Evolutionary conservation across 2,329 filamentous ascomycete species (phyloP).

Genomic region (Fusarium ramigenum): DNA sequence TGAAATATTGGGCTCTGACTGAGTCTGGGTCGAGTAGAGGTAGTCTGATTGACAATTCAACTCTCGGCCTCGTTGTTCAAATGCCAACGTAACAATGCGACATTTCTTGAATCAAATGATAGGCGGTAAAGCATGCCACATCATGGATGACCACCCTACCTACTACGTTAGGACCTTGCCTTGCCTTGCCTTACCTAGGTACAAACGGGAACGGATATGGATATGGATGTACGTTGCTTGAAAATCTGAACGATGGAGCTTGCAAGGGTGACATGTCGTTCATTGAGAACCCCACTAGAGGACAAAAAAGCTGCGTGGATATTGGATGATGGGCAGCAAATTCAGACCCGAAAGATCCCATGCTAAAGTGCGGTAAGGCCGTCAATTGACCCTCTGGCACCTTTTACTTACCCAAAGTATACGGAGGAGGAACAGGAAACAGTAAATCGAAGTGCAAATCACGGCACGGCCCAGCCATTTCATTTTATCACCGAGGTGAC

Average conservation of each 20-base stretch:
- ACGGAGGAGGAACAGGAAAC: not conserved
- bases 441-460: not conserved
- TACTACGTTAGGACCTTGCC: not conserved
- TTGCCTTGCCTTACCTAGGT: not conserved
- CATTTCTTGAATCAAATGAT: constrained; percentile 26
- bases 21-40: not conserved
- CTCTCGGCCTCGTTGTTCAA: not conserved
- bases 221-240: not conserved
- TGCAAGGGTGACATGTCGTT: constrained; percentile 32
- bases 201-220: not conserved
- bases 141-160: constrained; percentile 9
- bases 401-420: constrained; percentile 12
- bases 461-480: constrained; percentile 37
- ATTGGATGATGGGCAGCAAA: constrained; percentile 27
- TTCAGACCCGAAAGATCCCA: constrained; percentile 31
- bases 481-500: constrained; percentile 45
- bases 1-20: constrained; percentile 10
- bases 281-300: constrained; percentile 23
- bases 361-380: constrained; percentile 34
- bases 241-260: not conserved
- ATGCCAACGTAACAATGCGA: constrained; percentile 18
- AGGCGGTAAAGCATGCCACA: constrained; percentile 32
- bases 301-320: constrained; percentile 25
- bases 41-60: not conserved
- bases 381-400: constrained; percentile 32